Evolutionary conservation across 2,329 filamentous ascomycete genomes (phyloP), one percentile per base, ranked within the genome.

Genomic region (Tolypocladium ovalisporum): DNA sequence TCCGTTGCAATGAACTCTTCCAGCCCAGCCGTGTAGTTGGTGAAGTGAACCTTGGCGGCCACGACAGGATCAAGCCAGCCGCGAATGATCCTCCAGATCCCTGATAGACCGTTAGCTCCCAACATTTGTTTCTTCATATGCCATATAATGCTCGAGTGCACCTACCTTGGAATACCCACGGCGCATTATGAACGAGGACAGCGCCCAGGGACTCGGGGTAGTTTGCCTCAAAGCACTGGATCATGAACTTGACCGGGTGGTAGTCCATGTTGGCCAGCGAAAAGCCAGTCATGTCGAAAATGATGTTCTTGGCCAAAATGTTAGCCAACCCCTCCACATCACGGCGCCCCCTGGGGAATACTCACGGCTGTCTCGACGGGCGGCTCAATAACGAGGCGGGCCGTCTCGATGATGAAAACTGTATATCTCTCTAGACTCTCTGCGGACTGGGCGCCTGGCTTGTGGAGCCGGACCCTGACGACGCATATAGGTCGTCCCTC

Each of bases 241-340:
- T 97, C 88, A 99, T 97, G 75, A 97, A 99, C 68, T 96, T 99
- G 58, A 99, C 90, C 1, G 94, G 93, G 0, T 89, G 84, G 71
- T 97, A 97, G 71, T 99, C 94, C 94, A 99, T 97, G 73, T 99
- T 99, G 19, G 92, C 87, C 76, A 97, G 80, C 22, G 88, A 89
- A 71, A 97, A 97, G 61, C 87, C 84, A 9, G 89, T 96, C 90
- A 99, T 93, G 71, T 99, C 94, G 68, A 99, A 99, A 52, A 99
- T 76, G 62, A 99, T 84, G 47, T 89, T 94, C 89, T 96, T 37
- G 12, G 22, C 17, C n/a, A 19, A 13, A 9, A 6, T 19, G 29
- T 52, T 35, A 52, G 47, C 29, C 1, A 29, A 19, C 47, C 19
- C 5, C 19, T 12, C 47, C 29, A 22, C 47, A 5, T 12, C 29